phyloP scores from a whole-genome alignment of 2,329 filamentous ascomycete species.

The Dactylellina haptotyla region DNA sequence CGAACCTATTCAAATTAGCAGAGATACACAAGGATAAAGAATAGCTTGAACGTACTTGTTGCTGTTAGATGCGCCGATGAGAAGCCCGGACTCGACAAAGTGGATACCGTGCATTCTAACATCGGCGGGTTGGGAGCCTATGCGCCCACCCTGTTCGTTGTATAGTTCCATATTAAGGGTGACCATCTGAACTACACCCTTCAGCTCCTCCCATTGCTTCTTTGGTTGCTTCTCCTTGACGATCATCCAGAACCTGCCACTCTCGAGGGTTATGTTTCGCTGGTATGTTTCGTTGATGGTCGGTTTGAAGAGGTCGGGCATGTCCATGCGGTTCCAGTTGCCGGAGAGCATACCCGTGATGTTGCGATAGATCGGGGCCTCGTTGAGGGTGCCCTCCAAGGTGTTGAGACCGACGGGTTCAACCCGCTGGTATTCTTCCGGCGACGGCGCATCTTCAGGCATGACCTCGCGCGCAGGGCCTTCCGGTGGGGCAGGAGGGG shows the following conservation, averaged over 20 bases:
- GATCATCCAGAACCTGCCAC: slow-evolving; percentile 56
- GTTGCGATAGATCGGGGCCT: slow-evolving; percentile 42
- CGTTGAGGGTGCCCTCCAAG: slow-evolving; percentile 10
- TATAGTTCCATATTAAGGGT: slow-evolving; percentile 56
- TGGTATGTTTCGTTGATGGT: slow-evolving; percentile 56
- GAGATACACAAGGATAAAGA: neutral
- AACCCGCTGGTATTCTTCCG: slow-evolving; percentile 9
- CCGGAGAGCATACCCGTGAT: slow-evolving; percentile 52
- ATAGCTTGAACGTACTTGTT: slow-evolving; percentile 74
- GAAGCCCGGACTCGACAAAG: slow-evolving; percentile 80
- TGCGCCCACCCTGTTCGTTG: slow-evolving; percentile 50
- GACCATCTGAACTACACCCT: slow-evolving; percentile 55
- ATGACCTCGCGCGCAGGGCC: no score
- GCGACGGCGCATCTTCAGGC: slow-evolving; percentile 2
- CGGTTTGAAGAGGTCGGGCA: slow-evolving; percentile 33
- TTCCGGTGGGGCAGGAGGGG: no score
- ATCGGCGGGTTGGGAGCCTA: slow-evolving; percentile 63
- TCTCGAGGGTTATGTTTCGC: slow-evolving; percentile 55
- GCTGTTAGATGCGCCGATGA: slow-evolving; percentile 87
- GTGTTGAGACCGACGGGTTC: slow-evolving; percentile 22
- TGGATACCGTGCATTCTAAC: slow-evolving; percentile 85
- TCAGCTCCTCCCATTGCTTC: slow-evolving; percentile 43
- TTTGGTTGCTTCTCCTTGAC: slow-evolving; percentile 55
- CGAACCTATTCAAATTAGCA: slow-evolving; percentile 63
- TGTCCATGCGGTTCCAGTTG: slow-evolving; percentile 37